Evolutionary conservation across 2,329 filamentous ascomycete genomes (phyloP).

Genomic region (Dactylonectria estremocensis): DNA sequence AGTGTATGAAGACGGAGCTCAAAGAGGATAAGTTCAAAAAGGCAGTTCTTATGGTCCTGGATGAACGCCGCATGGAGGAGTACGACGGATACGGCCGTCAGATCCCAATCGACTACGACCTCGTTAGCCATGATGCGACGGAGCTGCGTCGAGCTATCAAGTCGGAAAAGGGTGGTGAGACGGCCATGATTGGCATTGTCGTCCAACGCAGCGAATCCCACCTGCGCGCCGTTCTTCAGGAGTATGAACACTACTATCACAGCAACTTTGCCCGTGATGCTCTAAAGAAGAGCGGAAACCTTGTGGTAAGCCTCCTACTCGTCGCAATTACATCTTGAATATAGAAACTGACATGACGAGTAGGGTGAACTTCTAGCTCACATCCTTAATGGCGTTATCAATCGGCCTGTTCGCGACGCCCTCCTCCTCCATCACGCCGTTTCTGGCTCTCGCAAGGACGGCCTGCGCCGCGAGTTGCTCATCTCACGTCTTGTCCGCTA

Average conservation of each 20-base stretch:
- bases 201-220: constrained; percentile 86
- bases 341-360: constrained; percentile 18
- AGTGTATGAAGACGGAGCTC: constrained; percentile 93
- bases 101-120: constrained; percentile 69
- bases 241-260: constrained; percentile 81
- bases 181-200: constrained; percentile 88
- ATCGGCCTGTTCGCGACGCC: constrained; percentile 93
- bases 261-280: constrained; percentile 91
- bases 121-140: constrained; percentile 80
- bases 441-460: constrained; percentile 78
- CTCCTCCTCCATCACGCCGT: constrained; percentile 93
- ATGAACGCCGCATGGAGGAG: constrained; percentile 89
- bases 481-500: constrained; percentile 89
- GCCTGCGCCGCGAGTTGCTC: constrained; percentile 85
- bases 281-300: constrained; percentile 88
- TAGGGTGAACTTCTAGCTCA: constrained; percentile 96
- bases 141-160: constrained; percentile 78
- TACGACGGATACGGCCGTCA: constrained; percentile 74
- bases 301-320: constrained; percentile 81
- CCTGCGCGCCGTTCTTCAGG: constrained; percentile 82
- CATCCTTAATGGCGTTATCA: constrained; percentile 96
- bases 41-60: constrained; percentile 86
- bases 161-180: constrained; percentile 87
- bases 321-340: background rate
- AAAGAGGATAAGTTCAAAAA: constrained; percentile 97